A percentile compares a stretch with the other conserved stretches of the same genome.
Conservation (phyloP, 352 stramenopile genomes). For the Phytophthora boehmeriae region DNA sequence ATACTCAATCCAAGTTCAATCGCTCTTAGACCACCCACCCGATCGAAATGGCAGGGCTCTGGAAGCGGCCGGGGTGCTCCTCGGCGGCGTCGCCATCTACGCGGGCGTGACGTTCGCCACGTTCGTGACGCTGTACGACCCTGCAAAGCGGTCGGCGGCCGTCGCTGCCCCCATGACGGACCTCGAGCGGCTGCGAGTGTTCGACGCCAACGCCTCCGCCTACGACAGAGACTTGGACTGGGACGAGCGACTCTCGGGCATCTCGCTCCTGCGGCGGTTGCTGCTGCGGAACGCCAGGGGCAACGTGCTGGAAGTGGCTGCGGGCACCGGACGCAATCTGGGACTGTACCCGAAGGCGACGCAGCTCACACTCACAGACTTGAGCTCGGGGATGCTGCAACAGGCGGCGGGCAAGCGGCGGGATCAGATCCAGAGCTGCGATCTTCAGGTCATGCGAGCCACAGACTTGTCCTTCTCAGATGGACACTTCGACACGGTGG, state of each 20-base stretch:
- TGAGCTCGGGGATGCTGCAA: conserved; percentile 76
- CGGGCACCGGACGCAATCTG: conserved; percentile 95
- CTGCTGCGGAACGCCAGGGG: conserved; percentile 79
- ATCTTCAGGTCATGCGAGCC: conserved; percentile 66
- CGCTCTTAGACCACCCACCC: no score
- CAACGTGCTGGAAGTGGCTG: conserved; percentile 92
- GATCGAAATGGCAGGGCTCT: no score
- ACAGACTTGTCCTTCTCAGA: conserved; percentile 67
- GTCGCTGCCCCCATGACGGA: conserved; percentile 52
- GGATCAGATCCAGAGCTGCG: conserved; percentile 28
- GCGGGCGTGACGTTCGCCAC: conserved; percentile 52
- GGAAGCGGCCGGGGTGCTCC: no score
- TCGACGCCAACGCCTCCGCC: conserved; percentile 71
- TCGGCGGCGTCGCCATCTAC: conserved; percentile 66
- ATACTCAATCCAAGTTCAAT: no score
- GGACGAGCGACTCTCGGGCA: conserved; percentile 82
- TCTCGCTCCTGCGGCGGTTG: conserved; percentile 81
- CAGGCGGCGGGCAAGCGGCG: conserved; percentile 44
- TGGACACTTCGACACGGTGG: conserved; percentile 93
- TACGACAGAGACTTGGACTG: conserved; percentile 82
- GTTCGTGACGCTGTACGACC: conserved; percentile 82
- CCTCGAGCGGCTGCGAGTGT: conserved; percentile 59
- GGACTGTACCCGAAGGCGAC: conserved; percentile 75
- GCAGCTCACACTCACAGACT: conserved; percentile 71
- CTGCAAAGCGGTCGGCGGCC: conserved; percentile 31